Evolutionary conservation across 305 asterid genomes (phyloP), one percentile per base, ranked within the genome.

Genomic region (Fraxinus sp.): DNA sequence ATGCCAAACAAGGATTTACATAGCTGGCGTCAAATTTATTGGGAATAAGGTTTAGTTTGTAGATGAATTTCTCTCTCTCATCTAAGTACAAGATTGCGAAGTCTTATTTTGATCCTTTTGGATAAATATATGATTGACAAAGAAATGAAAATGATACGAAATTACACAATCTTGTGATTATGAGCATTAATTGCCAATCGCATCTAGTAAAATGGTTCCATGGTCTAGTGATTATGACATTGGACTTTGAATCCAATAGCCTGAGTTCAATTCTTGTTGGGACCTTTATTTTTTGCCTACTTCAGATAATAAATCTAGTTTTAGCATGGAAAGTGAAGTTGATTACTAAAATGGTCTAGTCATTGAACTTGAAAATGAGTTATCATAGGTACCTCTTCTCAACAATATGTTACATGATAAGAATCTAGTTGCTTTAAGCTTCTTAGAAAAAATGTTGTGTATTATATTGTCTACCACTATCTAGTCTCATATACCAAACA

Each of bases 191-290:
- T 66, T 66, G 8, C 18, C 41, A 24, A 22, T 20, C 1, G 20
- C 26, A 41, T 43, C 35, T 39, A 2, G 20, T 5, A 75, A 76
- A 49, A 16, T 64, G 88, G 83, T 87, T 79, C 86, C 87, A 85
- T 85, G 86, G 87, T 86, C 86, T 82, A 79, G 88, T 16, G 86
- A 82, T 79, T 32, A 85, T 81, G 86, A 85, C 86, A 85, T 79
- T 79, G 86, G 82, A 82, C 86, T 79, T 82, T 85, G 84, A 82
- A 82, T 79, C 86, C 82, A 79, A 70, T 82, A 82, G 74, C 86
- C 86, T 73, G 84, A 76, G 88, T 85, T 82, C 88, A 55, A 85
- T 36, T 79, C 83, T 88, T 75, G 84, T 85, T 79, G 86, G 86
- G 79, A 84, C 87, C 86, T 37, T 18, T 62, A 26, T 75, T 33